Evolutionary conservation across 2,329 filamentous ascomycete genomes (phyloP), one percentile per base, ranked within the genome.

Genomic region (Coniochaeta ligniaria): DNA sequence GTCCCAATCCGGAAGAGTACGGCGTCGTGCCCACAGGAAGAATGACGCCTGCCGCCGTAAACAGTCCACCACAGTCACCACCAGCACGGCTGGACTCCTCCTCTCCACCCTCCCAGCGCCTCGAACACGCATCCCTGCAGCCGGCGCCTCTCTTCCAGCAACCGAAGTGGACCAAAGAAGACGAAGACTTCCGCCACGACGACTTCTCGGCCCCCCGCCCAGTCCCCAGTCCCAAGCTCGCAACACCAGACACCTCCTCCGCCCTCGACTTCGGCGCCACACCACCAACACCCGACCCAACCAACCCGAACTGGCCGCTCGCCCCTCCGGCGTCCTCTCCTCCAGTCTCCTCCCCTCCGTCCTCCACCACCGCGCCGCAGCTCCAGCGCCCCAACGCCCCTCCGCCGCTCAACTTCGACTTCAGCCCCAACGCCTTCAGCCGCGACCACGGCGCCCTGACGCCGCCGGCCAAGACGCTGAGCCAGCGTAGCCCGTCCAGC

Each of bases 341-440:
- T 45, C 57, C 24, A 58, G 16, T 41, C 38, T 54, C 35, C 60
- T 63, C 60, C 58, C 60, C 56, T 7, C 38, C 11, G 17, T 20
- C 38, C 61, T 59, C 35, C 50, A 59, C 56, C 58, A 62, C 20
- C 33, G 9, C 45, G 9, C 22, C 61, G 7, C 57, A 57, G 12
- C 59, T 66, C 17, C 31, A 58, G 33, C 45, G 60, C 11, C 22
- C 28, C 16, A 55, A 58, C 45, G 61, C 64, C 22, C 67, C 67
- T 8, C 63, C 67, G 2, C 66, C 66, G 11, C 64, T 69, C 20
- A 66, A 63, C 24, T 70, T 69, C 54, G 63, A 70, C 60, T 69
- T 70, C 56, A 65, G 63, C 5, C 59, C 65, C 1, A 61, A 66
- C 41, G 68, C 64, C 0, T 64, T 63, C 26, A 66, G 65, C 17